phyloP scores from a whole-genome alignment of 1,284 basidiomycete species.

The Boletus semigastroideus region DNA sequence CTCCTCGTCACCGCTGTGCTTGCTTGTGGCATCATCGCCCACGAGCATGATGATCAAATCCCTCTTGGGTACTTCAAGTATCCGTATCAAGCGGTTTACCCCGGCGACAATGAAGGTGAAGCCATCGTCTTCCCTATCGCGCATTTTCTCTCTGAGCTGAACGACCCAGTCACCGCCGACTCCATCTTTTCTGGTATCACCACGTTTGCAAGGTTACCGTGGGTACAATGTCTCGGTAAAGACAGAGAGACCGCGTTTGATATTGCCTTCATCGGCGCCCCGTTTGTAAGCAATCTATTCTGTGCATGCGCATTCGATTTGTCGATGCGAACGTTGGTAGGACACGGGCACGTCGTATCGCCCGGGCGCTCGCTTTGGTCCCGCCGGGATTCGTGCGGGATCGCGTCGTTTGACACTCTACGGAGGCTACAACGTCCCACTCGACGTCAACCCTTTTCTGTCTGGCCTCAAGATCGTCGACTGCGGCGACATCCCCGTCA shows the following conservation, averaged over 20 bases:
- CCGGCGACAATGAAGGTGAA: slow-evolving; percentile 53
- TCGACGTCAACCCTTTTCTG: slow-evolving; percentile 66
- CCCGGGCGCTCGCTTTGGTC: slow-evolving; percentile 78
- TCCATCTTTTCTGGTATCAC: slow-evolving; percentile 73
- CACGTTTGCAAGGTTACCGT: slow-evolving; percentile 74
- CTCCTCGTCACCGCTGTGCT: slow-evolving; percentile 20
- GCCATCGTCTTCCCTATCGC: background rate
- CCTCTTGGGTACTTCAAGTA: slow-evolving; percentile 65
- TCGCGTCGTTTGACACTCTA: slow-evolving; percentile 72
- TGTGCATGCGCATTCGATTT: background rate
- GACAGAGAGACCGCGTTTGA: slow-evolving; percentile 59
- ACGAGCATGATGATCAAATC: slow-evolving; percentile 51
- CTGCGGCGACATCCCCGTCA: slow-evolving; percentile 60
- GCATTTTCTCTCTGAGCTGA: background rate
- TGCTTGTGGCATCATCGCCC: slow-evolving; percentile 29
- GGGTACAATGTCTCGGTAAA: slow-evolving; percentile 68
- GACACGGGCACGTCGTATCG: slow-evolving; percentile 76
- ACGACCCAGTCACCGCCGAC: slow-evolving; percentile 57
- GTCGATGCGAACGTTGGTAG: slow-evolving; percentile 31
- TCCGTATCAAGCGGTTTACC: slow-evolving; percentile 56
- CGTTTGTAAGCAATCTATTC: slow-evolving; percentile 52
- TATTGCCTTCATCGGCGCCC: slow-evolving; percentile 78
- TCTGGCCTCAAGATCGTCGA: slow-evolving; percentile 66
- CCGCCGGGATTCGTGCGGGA: slow-evolving; percentile 72
- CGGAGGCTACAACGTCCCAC: slow-evolving; percentile 74